Conservation (phyloP, 179 eudicot species). For the Silene noctiflora region DNA sequence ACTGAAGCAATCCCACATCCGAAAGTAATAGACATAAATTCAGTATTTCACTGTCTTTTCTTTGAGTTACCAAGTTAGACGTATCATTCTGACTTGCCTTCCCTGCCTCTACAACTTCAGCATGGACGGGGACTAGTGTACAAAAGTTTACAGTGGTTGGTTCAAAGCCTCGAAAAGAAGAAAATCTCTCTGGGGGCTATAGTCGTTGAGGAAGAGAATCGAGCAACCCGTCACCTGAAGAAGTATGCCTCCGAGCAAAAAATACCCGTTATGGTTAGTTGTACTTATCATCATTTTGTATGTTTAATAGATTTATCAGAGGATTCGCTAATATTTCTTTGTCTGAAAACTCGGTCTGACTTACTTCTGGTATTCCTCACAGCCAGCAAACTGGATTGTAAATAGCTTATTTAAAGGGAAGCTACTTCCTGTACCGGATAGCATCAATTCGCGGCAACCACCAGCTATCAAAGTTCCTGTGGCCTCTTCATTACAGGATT, state of each 20-base stretch:
- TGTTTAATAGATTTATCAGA: neutral
- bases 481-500: constrained; percentile 32
- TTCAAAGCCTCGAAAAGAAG: constrained; percentile 47
- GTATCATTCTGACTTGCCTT: constrained; percentile 2
- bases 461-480: constrained; percentile 29
- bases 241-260: constrained; percentile 74
- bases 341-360: neutral
- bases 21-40: neutral
- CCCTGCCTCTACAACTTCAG: constrained; percentile 31
- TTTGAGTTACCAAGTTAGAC: neutral
- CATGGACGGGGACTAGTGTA: constrained; percentile 75
- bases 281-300: neutral
- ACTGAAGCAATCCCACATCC: neutral
- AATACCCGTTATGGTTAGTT: constrained; percentile 60
- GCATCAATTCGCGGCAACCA: constrained; percentile 18
- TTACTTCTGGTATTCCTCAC: constrained; percentile 26
- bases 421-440: constrained; percentile 52
- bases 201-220: constrained; percentile 55
- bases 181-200: constrained; percentile 48
- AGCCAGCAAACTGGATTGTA: constrained; percentile 72
- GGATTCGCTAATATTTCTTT: neutral
- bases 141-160: constrained; percentile 67
- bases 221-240: constrained; percentile 68
- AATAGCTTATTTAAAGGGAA: constrained; percentile 64
- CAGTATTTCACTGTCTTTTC: neutral